Evolutionary conservation across 768 basidiomycete species (phyloP).

Genomic region (Rhizopogon vulgaris): DNA sequence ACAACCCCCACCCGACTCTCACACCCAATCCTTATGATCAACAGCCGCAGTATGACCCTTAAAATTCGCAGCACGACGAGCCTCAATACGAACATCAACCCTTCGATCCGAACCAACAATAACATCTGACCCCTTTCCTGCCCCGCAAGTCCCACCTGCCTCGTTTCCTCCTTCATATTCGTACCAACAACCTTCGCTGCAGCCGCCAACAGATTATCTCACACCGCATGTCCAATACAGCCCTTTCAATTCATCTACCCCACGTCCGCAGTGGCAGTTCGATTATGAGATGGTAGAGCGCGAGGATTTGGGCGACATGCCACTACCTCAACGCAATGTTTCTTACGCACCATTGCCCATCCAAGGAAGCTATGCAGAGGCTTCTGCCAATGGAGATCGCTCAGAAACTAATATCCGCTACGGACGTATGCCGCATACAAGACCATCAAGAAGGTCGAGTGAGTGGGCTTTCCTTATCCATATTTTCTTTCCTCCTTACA

Average conservation of each 20-base stretch:
- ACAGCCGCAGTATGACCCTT: slow-evolving; percentile 23
- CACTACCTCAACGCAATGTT: slow-evolving; percentile 47
- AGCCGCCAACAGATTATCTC: slow-evolving; percentile 10
- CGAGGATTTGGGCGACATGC: slow-evolving; percentile 53
- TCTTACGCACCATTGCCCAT: slow-evolving; percentile 29
- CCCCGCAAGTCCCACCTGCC: slow-evolving; percentile 20
- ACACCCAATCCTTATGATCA: slow-evolving; percentile 38
- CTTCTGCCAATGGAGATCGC: slow-evolving; percentile 23
- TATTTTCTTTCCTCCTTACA: neutral
- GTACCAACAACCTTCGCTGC: slow-evolving; percentile 21
- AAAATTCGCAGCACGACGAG: slow-evolving; percentile 23
- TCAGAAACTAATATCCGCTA: slow-evolving; percentile 69
- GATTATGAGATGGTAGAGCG: slow-evolving; percentile 37
- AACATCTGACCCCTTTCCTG: slow-evolving; percentile 34
- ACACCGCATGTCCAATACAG: slow-evolving; percentile 12
- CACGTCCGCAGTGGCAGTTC: slow-evolving; percentile 21
- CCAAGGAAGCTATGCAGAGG: slow-evolving; percentile 37
- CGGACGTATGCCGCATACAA: slow-evolving; percentile 92
- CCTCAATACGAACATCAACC: slow-evolving; percentile 27
- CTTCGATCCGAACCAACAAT: slow-evolving; percentile 25
- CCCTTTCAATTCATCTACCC: slow-evolving; percentile 16
- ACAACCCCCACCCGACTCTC: slow-evolving; percentile 41
- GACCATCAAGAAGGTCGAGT: slow-evolving; percentile 90
- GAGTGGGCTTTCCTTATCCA: slow-evolving; percentile 23
- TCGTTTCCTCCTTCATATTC: slow-evolving; percentile 14